These are phyloP conservation scores for Bifiguratus adelaidae DNA, from an alignment of 192 early-diverging fungal genomes.

Conservation along the genomic window DNA sequence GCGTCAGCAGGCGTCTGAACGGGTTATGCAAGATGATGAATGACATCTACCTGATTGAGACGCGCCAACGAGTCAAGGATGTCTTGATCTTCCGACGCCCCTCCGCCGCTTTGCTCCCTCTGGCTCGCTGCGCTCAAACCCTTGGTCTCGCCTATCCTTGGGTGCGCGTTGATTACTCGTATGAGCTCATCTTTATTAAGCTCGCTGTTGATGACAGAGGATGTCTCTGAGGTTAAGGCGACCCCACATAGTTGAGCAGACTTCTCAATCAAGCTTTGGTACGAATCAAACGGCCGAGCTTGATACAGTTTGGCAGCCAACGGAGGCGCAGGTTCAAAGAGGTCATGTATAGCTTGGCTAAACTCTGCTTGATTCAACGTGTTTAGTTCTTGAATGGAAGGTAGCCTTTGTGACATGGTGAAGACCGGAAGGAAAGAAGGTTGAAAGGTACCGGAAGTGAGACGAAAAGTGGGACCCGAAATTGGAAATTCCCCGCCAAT, in stretches of 20 bases:
- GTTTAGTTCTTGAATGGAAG: constrained; percentile 57
- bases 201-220: constrained; percentile 30
- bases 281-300: constrained; percentile 60
- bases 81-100: constrained; percentile 29
- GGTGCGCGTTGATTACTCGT: constrained; percentile 82
- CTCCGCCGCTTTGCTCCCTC: constrained; percentile 1
- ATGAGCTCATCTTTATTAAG: constrained; percentile 56
- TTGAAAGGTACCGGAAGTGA: no score
- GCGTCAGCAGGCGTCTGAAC: background rate
- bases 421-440: constrained; percentile 8
- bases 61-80: constrained; percentile 42
- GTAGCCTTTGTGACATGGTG: constrained; percentile 34
- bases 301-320: constrained; percentile 61
- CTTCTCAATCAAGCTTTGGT: constrained; percentile 52
- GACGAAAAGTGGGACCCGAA: no score
- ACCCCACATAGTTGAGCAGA: constrained; percentile 23
- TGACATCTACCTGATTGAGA: constrained; percentile 47
- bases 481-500: no score
- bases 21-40: background rate
- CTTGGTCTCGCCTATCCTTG: constrained; percentile 71
- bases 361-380: constrained; percentile 37
- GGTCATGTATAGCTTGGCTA: constrained; percentile 46
- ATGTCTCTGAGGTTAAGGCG: no score
- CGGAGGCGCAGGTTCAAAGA: constrained; percentile 81
- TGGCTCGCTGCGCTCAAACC: background rate